Evolutionary conservation across 2,329 filamentous ascomycete genomes (phyloP), one percentile per base, ranked within the genome.

Genomic region (Elsinoe batatas): DNA sequence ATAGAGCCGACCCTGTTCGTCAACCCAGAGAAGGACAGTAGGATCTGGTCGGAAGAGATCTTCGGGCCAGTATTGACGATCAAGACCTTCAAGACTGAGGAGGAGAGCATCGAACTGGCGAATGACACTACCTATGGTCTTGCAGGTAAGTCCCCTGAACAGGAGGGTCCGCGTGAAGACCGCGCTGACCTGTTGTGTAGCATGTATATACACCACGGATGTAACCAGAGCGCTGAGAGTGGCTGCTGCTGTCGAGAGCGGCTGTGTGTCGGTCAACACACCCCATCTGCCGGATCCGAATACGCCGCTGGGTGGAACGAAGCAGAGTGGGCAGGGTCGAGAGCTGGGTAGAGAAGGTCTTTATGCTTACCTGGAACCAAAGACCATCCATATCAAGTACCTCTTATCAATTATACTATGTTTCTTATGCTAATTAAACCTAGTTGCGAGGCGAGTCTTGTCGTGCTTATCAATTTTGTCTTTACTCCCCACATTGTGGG

Each of bases 271-370:
- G 15, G 49, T 64, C 54, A 64, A 64, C 60, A 54, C 49, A 2
- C 71, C 68, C 44, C 64, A 73, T 47, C 70, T 66, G 56, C 59
- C 70, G 15, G 63, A 67, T 56, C 71, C 73, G 56, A 61, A 73
- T 38, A 65, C 69, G 2, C 76, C 77, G 0, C 79, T 79, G 60
- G 76, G 77, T 30, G 77, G 77, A 6, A 70, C 61, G 51, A 79
- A 79, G 68, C 69, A 75, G 64, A 74, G 71, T 57, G 77, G 77
- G 0, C 58, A 74, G 13, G 77, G 77, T 2, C 65, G 76, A 3
- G 77, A 79, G 64, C 72, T 72, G 53, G 76, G 72, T 17, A 43
- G 53, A 36, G 57, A 59, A 36, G 60, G 59, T 30, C 53, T 64
- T 43, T 63, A 63, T 55, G 58, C 61, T 33, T 65, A 65, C 47